These are phyloP conservation scores for Melampsora americana DNA, from an alignment of 1,284 basidiomycete genomes.

Conservation along the genomic window DNA sequence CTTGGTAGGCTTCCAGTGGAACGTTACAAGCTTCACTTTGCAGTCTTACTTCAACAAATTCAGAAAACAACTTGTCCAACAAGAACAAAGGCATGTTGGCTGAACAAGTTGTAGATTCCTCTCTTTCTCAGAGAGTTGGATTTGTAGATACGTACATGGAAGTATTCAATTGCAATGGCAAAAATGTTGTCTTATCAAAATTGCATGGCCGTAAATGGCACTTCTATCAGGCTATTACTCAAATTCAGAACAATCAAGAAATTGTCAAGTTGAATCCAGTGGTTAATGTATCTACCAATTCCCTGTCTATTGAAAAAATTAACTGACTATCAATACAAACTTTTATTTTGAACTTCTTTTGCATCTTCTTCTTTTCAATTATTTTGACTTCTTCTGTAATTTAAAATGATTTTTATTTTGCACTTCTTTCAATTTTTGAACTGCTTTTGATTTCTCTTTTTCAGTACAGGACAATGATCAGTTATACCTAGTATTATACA, in stretches of 20 bases:
- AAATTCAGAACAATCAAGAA: background rate
- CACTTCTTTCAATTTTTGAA: too few relatives aligned
- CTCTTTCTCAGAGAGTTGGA: background rate
- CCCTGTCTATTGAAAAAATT: background rate
- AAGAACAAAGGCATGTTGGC: too few relatives aligned
- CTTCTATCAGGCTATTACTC: background rate
- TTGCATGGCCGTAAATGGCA: slow-evolving; percentile 10
- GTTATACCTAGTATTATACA: background rate
- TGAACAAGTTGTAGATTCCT: too few relatives aligned
- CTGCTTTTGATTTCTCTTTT: too few relatives aligned
- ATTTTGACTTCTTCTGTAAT: too few relatives aligned
- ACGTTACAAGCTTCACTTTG: background rate
- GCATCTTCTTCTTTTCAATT: too few relatives aligned
- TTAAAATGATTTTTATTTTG: too few relatives aligned
- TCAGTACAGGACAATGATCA: background rate
- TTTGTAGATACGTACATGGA: slow-evolving; percentile 7
- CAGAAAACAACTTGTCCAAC: too few relatives aligned
- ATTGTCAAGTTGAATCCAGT: background rate
- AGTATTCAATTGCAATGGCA: background rate
- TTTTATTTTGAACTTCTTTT: too few relatives aligned
- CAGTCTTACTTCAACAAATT: too few relatives aligned
- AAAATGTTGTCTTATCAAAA: background rate
- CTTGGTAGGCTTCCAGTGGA: background rate
- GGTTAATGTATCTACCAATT: background rate
- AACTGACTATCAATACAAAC: too few relatives aligned